phyloP scores from a whole-genome alignment of 2,329 filamentous ascomycete species.

The Phialophora macrospora region DNA sequence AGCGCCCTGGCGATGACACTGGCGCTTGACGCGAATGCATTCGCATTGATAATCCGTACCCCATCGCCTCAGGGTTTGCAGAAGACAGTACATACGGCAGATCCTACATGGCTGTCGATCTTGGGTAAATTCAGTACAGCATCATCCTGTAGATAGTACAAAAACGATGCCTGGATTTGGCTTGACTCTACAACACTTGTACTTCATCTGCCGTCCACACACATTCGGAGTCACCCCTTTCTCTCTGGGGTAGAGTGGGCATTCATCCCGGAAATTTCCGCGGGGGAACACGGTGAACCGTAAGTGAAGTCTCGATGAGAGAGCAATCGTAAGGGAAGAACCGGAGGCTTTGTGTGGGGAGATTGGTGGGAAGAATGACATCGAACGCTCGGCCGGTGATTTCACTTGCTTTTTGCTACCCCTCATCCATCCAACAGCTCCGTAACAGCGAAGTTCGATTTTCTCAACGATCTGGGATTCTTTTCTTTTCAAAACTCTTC shows the following conservation, averaged over 20 bases:
- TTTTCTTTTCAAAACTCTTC: slow-evolving; percentile 14
- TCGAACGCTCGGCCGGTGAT: background rate
- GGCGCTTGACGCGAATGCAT: slow-evolving; percentile 9
- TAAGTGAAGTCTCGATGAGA: background rate
- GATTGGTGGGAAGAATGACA: slow-evolving; percentile 1
- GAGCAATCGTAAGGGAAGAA: slow-evolving; percentile 1
- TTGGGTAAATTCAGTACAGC: background rate
- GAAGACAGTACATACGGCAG: background rate
- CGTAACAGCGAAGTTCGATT: slow-evolving; percentile 10
- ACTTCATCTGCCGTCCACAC: background rate
- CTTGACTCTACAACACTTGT: background rate
- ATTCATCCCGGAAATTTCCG: background rate
- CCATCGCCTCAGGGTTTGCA: background rate
- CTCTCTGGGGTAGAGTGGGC: slow-evolving; percentile 1
- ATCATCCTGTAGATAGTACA: background rate
- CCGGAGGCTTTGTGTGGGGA: slow-evolving; percentile 1
- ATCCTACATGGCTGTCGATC: background rate
- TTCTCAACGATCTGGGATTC: slow-evolving; percentile 11
- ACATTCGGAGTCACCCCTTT: background rate
- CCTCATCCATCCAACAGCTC: slow-evolving; percentile 1
- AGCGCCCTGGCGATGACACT: slow-evolving; percentile 51
- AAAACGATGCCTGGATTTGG: background rate
- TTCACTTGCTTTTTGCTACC: background rate
- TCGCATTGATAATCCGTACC: background rate
- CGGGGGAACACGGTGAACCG: background rate